A percentile compares a stretch with the other conserved stretches of the same genome.
phyloP scores from a whole-genome alignment of 2,329 filamentous ascomycete genomes.

The Colletotrichum sp. region DNA sequence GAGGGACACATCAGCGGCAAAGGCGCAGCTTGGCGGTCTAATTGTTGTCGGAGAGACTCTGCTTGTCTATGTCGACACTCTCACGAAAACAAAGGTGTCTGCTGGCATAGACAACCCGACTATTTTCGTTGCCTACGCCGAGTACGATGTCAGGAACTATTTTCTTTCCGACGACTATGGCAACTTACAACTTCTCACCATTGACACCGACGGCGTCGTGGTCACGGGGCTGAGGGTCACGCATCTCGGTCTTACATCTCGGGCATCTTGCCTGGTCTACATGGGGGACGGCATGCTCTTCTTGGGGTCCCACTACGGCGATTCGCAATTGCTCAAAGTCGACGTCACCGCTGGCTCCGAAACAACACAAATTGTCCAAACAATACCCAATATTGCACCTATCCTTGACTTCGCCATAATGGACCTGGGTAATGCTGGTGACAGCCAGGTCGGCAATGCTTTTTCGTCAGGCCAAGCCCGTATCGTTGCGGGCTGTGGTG shows the following conservation, averaged over 20 bases:
- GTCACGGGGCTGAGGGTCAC: constrained; percentile 77
- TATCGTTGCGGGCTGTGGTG: constrained; percentile 91
- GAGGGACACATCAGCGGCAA: constrained; percentile 56
- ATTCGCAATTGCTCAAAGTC: constrained; percentile 81
- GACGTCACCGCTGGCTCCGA: constrained; percentile 36
- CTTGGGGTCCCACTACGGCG: constrained; percentile 89
- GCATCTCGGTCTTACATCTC: constrained; percentile 69
- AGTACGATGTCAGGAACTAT: constrained; percentile 81
- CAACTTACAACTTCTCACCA: constrained; percentile 80
- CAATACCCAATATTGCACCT: constrained; percentile 83
- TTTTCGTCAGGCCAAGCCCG: constrained; percentile 95
- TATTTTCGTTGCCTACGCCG: constrained; percentile 91
- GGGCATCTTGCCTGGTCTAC: constrained; percentile 81
- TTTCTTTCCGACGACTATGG: constrained; percentile 94
- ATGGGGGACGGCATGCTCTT: constrained; percentile 77
- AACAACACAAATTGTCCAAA: constrained; percentile 72
- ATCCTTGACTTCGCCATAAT: constrained; percentile 94
- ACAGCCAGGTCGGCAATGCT: constrained; percentile 77
- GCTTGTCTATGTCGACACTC: constrained; percentile 84
- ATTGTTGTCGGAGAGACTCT: constrained; percentile 81
- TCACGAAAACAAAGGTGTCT: constrained; percentile 70
- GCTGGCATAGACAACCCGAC: constrained; percentile 74
- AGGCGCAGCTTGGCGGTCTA: constrained; percentile 70
- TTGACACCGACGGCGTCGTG: constrained; percentile 69
- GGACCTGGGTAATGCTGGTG: constrained; percentile 89